Conservation (phyloP, 2,329 filamentous ascomycete species). For the Tolypocladium tropicale region DNA sequence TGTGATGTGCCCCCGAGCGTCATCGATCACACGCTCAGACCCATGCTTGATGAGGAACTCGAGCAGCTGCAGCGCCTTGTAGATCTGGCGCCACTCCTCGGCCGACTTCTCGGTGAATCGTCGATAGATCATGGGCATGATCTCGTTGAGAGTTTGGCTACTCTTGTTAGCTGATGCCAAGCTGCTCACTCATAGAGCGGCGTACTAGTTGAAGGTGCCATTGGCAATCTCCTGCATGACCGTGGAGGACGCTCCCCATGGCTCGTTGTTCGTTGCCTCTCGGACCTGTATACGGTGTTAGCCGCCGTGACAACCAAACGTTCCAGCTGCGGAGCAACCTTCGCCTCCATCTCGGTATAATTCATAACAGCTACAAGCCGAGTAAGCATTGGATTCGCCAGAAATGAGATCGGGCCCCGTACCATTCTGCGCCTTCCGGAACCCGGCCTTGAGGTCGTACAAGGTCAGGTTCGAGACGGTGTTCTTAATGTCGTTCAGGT, state of each 20-base stretch:
- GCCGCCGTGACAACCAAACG: conserved; percentile 3
- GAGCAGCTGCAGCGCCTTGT: conserved; percentile 93
- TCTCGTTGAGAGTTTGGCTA: conserved; percentile 94
- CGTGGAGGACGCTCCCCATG: conserved; percentile 79
- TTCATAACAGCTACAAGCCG: conserved; percentile 78
- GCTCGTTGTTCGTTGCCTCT: conserved; percentile 98
- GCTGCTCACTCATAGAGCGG: not conserved
- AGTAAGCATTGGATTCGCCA: conserved; percentile 15
- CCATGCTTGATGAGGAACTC: conserved; percentile 98
- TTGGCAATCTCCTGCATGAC: conserved; percentile 98
- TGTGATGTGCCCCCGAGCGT: conserved; percentile 88
- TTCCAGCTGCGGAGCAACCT: conserved; percentile 30
- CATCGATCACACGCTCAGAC: conserved; percentile 93
- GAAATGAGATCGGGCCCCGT: conserved; percentile 10
- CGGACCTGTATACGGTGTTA: conserved; percentile 52
- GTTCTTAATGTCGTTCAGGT: conserved; percentile 75
- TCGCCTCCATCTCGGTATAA: conserved; percentile 85
- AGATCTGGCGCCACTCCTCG: conserved; percentile 98
- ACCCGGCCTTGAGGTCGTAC: conserved; percentile 91
- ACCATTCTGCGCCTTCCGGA: conserved; percentile 97
- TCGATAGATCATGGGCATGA: conserved; percentile 99
- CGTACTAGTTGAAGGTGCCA: conserved; percentile 95
- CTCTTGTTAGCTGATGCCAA: conserved; percentile 7
- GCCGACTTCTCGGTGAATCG: conserved; percentile 97
- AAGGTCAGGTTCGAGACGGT: conserved; percentile 85